Base-by-base conservation (phyloP, 805 yeast genomes). In the Metschnikowia continentalis region DNA sequence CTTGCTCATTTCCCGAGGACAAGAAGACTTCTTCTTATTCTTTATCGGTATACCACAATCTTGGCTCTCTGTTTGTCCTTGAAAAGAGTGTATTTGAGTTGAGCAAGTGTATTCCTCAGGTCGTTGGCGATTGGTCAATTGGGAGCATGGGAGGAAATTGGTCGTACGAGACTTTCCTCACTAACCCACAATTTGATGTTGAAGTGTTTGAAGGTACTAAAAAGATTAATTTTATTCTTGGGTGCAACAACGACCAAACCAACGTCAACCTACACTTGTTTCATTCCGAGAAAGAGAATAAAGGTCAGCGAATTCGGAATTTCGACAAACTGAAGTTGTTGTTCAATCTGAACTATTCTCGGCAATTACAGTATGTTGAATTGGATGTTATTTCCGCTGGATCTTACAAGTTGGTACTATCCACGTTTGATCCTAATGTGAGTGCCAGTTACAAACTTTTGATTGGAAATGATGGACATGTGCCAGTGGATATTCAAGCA, bases 81-180 rank as follows among this genome's bases (percentile, higher is more conserved):
- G 1, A 10, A 15, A 10, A 75, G 67, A 51, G 74, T 83, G 2
- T 53, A 5, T 44, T 44, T 15, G 40, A 44, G 26, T 23, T 44
- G 19, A 26, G 26, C 14, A 35, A 14, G 13, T 23, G 33, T 17
- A 49, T 57, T 2, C 59, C 63, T 2, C 30, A 67, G 2, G 51
- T 64, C 2, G 47, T 61, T 1, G 84, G 74, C 17, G 59, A 60
- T 23, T 84, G 88, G 88, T 63, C 64, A 10, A 56, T 64, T 1
- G 63, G 61, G 2, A 64, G 62, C 14, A 63, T 75, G 42, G 88
- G 88, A 2, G 89, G 90, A 0, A 78, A 73, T 56, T 79, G 82
- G 80, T 52, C 76, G 0, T 51, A 68, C 22, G 67, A 76, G 6
- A 63, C 76, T 0, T 84, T 73, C 56, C 59, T 77, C 19, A 59